Percentiles rank a stretch among this genome's conserved stretches.
These are phyloP conservation scores for Pleurotus citrinopileatus DNA, from an alignment of 768 basidiomycete genomes.

Conservation along the genomic window DNA sequence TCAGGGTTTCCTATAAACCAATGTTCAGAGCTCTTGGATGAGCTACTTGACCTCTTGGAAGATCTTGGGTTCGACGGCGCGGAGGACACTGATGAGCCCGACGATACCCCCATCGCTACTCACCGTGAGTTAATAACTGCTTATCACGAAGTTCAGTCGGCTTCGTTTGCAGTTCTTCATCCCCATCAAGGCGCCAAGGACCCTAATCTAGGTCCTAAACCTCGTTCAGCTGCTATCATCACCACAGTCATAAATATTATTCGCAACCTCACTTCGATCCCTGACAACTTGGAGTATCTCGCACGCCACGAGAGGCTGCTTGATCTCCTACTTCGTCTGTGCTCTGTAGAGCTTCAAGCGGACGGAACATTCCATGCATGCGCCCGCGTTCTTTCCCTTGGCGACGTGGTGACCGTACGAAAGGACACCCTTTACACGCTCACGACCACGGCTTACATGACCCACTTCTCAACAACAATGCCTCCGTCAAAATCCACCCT, in stretches of 20 bases:
- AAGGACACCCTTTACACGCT: constrained; percentile 76
- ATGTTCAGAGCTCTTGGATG: constrained; percentile 80
- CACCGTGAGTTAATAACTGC: constrained; percentile 61
- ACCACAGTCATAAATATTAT: constrained; percentile 75
- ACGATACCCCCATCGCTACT: constrained; percentile 46
- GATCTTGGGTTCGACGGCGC: constrained; percentile 68
- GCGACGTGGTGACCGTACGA: constrained; percentile 70
- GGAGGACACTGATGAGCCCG: constrained; percentile 28
- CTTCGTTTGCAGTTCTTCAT: constrained; percentile 58
- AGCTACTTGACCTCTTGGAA: constrained; percentile 83
- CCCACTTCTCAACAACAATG: constrained; percentile 43
- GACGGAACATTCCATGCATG: constrained; percentile 36
- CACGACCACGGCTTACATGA: constrained; percentile 51
- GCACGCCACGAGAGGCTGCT: constrained; percentile 62
- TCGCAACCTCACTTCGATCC: constrained; percentile 78
- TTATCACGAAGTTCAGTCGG: constrained; percentile 53
- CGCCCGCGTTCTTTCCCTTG: constrained; percentile 62
- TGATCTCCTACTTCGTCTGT: constrained; percentile 68
- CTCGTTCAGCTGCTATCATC: constrained; percentile 67
- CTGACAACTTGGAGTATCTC: constrained; percentile 69
- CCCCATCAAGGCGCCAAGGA: constrained; percentile 49
- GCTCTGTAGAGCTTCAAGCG: constrained; percentile 39
- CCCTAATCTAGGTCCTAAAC: constrained; percentile 50
- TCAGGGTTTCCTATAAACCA: constrained; percentile 74
- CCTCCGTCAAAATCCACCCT: constrained; percentile 37